A percentile compares a stretch with the other conserved stretches of the same genome.
phyloP scores from a whole-genome alignment of 345 rosid genomes.

The Acer negundo region DNA sequence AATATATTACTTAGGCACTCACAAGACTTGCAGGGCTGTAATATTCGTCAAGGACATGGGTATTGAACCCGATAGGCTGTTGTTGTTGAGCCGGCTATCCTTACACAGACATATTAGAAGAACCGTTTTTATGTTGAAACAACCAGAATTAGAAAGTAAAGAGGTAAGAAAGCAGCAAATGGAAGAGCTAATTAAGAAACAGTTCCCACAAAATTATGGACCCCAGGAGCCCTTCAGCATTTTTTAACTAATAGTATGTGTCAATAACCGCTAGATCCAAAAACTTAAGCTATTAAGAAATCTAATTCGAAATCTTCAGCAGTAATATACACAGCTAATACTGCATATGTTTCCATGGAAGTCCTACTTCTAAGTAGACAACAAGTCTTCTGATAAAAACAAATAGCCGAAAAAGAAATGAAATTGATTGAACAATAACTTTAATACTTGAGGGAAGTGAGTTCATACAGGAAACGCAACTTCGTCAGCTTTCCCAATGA shows the following conservation, averaged over 20 bases:
- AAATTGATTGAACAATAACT: neutral
- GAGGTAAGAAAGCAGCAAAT: too few relatives aligned
- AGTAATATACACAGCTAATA: neutral
- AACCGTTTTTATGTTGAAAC: conserved; percentile 6
- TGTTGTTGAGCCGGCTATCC: conserved; percentile 51
- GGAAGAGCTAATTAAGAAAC: neutral
- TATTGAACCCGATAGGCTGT: conserved; percentile 38
- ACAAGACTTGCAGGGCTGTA: conserved; percentile 38
- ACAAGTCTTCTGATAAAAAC: neutral
- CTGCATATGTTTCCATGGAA: neutral
- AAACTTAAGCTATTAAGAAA: too few relatives aligned
- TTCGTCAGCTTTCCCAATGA: conserved; percentile 38
- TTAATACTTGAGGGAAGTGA: conserved; percentile 9
- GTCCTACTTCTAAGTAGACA: neutral
- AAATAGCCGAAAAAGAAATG: neutral
- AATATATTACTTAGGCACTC: conserved; percentile 17
- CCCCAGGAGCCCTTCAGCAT: neutral
- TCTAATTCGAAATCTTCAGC: too few relatives aligned
- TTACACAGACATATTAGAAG: conserved; percentile 22
- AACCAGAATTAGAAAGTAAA: neutral
- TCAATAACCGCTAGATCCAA: neutral
- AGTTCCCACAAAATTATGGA: neutral
- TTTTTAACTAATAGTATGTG: neutral
- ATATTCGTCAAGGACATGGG: conserved; percentile 42
- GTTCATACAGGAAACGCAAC: conserved; percentile 41